Conservation (phyloP, 495 filamentous ascomycete species). For the Darksidea phi region DNA sequence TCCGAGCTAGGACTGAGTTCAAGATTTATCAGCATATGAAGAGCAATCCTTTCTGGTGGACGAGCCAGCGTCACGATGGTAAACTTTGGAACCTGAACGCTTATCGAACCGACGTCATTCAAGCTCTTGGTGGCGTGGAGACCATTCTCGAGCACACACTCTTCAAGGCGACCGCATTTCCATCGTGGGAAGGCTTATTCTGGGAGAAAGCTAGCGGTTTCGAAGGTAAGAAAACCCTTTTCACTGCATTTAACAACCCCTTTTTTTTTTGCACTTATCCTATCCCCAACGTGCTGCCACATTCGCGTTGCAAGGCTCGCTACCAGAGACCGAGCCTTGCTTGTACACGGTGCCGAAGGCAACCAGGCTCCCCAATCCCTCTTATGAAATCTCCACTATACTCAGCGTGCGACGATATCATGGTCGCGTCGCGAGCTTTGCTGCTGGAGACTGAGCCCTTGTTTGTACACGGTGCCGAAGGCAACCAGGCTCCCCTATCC, state of each 20-base stretch:
- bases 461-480: too few species aligned
- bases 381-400: too few species aligned
- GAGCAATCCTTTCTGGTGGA: slow-evolving; percentile 99
- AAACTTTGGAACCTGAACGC: slow-evolving; percentile 99
- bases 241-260: background rate
- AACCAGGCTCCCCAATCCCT: too few species aligned
- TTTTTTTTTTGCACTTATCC: too few species aligned
- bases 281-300: slow-evolving; percentile 37
- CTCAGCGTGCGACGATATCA: too few species aligned
- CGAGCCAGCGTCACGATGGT: slow-evolving; percentile 94
- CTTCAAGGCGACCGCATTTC: slow-evolving; percentile 98
- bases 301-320: too few species aligned
- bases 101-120: slow-evolving; percentile 97
- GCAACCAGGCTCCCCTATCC: too few species aligned
- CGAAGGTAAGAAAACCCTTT: background rate
- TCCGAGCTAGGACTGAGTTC: slow-evolving; percentile 93
- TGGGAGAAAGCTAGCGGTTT: slow-evolving; percentile 74
- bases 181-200: slow-evolving; percentile 98
- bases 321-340: too few species aligned
- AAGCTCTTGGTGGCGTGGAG: slow-evolving; percentile 98
- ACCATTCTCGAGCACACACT: slow-evolving; percentile 97
- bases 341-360: too few species aligned
- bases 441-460: too few species aligned
- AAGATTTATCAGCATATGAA: slow-evolving; percentile 99
- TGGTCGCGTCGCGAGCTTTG: too few species aligned